Evolutionary conservation across 768 basidiomycete species (phyloP).

Genomic region (Trametopsis cervina): DNA sequence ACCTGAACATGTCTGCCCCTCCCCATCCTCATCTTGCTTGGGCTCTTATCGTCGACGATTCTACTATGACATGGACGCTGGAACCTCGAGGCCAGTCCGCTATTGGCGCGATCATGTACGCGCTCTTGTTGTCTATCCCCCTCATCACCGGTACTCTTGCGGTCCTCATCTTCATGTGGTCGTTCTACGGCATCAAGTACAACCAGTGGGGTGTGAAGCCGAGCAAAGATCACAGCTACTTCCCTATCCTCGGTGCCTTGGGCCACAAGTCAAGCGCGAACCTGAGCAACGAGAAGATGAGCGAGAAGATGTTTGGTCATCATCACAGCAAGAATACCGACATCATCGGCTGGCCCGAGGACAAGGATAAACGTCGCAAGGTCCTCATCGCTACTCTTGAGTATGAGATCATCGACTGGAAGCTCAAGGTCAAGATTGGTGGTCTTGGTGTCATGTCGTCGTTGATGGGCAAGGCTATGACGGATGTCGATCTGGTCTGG

Average conservation of each 20-base stretch:
- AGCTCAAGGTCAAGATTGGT: slow-evolving; percentile 96
- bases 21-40: slow-evolving; percentile 85
- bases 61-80: slow-evolving; percentile 68
- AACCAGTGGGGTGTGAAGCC: slow-evolving; percentile 86
- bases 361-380: slow-evolving; percentile 83
- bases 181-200: slow-evolving; percentile 93
- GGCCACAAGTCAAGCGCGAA: slow-evolving; percentile 64
- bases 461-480: slow-evolving; percentile 98
- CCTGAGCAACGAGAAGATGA: slow-evolving; percentile 55
- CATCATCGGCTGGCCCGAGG: slow-evolving; percentile 95
- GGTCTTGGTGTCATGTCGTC: slow-evolving; percentile 97
- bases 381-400: slow-evolving; percentile 90
- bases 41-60: slow-evolving; percentile 76
- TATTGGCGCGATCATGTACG: slow-evolving; percentile 85
- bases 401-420: slow-evolving; percentile 97
- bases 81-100: slow-evolving; percentile 76
- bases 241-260: slow-evolving; percentile 74
- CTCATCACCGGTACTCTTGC: slow-evolving; percentile 80
- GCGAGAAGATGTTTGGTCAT: slow-evolving; percentile 63
- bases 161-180: slow-evolving; percentile 87
- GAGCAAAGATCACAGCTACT: slow-evolving; percentile 70
- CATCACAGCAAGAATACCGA: slow-evolving; percentile 50
- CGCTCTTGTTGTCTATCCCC: slow-evolving; percentile 73
- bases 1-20: slow-evolving; percentile 86
- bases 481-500: slow-evolving; percentile 92